Conservation (phyloP, 176 grass and related monocot species). For the bread wheat (Triticum aestivum) region DNA sequence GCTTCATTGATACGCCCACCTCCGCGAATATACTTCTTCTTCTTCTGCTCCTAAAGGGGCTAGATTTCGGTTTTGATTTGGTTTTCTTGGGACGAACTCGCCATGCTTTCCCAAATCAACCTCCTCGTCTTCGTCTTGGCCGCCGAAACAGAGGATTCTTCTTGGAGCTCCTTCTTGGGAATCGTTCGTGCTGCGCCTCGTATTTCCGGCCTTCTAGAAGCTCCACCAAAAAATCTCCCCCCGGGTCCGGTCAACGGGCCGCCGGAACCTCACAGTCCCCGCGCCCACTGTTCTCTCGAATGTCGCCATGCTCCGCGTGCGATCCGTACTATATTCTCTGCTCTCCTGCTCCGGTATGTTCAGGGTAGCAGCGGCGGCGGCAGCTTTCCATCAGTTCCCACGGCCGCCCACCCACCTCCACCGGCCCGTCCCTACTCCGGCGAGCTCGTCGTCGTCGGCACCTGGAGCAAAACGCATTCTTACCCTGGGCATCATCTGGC, state of each 20-base stretch:
- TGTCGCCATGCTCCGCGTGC: background rate
- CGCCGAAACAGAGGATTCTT: background rate
- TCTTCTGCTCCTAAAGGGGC: background rate
- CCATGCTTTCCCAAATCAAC: background rate
- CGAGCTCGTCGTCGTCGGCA: too few species aligned
- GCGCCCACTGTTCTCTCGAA: background rate
- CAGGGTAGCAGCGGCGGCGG: background rate
- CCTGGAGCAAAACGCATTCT: background rate
- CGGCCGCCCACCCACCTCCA: too few species aligned
- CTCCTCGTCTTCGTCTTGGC: background rate
- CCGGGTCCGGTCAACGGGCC: background rate
- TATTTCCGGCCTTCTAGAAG: background rate
- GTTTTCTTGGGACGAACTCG: background rate
- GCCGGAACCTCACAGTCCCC: background rate
- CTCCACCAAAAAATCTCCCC: too few species aligned
- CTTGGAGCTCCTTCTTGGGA: background rate
- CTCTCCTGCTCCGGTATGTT: background rate
- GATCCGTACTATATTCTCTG: background rate
- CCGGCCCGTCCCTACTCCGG: too few species aligned
- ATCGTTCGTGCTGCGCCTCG: too few species aligned
- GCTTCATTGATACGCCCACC: background rate
- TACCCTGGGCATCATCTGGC: background rate
- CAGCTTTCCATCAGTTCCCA: background rate
- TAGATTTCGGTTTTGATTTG: background rate
- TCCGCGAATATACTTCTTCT: background rate